Conservation (phyloP, 371 early-diverging fungal genomes). For the Syncephalis fuscata region DNA sequence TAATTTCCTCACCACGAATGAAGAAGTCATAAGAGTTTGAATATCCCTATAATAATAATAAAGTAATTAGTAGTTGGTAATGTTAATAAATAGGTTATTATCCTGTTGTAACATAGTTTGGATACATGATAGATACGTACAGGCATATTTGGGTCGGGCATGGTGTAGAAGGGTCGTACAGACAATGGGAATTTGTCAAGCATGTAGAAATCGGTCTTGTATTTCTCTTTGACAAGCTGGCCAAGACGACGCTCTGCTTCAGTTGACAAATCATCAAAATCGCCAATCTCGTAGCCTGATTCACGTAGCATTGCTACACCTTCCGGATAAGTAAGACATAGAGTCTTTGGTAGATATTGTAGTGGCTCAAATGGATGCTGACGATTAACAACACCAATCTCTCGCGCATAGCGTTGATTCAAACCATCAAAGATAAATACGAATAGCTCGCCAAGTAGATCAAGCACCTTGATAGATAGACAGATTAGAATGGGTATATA, state of each 20-base stretch:
- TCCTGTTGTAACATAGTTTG: no score
- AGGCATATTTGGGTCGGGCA: conserved; percentile 81
- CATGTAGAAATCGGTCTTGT: conserved; percentile 97
- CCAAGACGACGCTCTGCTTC: conserved; percentile 91
- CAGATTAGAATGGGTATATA: no score
- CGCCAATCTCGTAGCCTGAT: conserved; percentile 80
- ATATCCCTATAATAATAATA: conserved; percentile 30
- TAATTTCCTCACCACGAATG: conserved; percentile 98
- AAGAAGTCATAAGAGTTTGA: conserved; percentile 99
- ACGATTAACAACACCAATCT: conserved; percentile 76
- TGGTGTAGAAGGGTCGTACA: conserved; percentile 99
- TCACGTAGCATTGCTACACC: conserved; percentile 87
- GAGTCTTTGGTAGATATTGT: conserved; percentile 69
- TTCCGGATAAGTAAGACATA: conserved; percentile 80
- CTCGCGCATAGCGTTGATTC: conserved; percentile 59
- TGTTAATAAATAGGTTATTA: no score
- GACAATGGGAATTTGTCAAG: conserved; percentile 97
- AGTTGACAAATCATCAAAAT: conserved; percentile 89
- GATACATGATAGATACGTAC: no score
- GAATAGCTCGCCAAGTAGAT: conserved; percentile 79
- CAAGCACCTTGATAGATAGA: conserved; percentile 10
- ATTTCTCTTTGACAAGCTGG: conserved; percentile 83
- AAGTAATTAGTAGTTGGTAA: no score
- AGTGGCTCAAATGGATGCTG: conserved; percentile 93
- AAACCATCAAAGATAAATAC: conserved; percentile 82